Conservation (phyloP, 148 eudicot species). For the Silene latifolia region DNA sequence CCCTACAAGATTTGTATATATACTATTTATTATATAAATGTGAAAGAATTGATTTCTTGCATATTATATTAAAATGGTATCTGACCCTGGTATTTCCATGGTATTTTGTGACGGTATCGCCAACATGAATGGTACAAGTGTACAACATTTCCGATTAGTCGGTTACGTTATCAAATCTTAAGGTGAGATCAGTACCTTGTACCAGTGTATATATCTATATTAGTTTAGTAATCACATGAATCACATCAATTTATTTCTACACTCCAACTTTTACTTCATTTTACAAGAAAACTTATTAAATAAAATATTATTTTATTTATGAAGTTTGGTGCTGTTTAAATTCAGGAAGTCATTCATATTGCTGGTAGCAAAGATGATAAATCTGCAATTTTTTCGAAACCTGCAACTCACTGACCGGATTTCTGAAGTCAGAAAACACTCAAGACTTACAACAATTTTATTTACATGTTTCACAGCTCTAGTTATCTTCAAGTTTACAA, state of each 20-base stretch:
- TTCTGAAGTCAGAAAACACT: slow-evolving; percentile 14
- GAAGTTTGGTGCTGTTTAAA: background rate
- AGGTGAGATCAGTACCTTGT: too few relatives aligned
- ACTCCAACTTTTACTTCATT: background rate
- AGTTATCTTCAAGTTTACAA: slow-evolving; percentile 7
- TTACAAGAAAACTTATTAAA: background rate
- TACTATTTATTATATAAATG: too few relatives aligned
- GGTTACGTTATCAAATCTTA: too few relatives aligned
- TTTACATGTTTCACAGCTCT: slow-evolving; percentile 16
- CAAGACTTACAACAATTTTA: background rate
- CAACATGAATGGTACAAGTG: too few relatives aligned
- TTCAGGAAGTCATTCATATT: background rate
- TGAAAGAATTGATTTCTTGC: too few relatives aligned
- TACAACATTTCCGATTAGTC: too few relatives aligned
- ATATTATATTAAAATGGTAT: too few relatives aligned
- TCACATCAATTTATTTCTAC: background rate
- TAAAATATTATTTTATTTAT: background rate
- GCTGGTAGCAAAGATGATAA: background rate
- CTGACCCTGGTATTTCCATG: too few relatives aligned
- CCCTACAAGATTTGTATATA: too few relatives aligned
- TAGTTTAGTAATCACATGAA: too few relatives aligned
- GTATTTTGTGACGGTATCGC: too few relatives aligned
- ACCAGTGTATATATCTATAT: too few relatives aligned
- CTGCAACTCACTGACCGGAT: slow-evolving; percentile 13
- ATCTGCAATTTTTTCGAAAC: slow-evolving; percentile 7